Base-by-base conservation (phyloP, 352 stramenopile genomes). In the Pythium insidiosum region DNA sequence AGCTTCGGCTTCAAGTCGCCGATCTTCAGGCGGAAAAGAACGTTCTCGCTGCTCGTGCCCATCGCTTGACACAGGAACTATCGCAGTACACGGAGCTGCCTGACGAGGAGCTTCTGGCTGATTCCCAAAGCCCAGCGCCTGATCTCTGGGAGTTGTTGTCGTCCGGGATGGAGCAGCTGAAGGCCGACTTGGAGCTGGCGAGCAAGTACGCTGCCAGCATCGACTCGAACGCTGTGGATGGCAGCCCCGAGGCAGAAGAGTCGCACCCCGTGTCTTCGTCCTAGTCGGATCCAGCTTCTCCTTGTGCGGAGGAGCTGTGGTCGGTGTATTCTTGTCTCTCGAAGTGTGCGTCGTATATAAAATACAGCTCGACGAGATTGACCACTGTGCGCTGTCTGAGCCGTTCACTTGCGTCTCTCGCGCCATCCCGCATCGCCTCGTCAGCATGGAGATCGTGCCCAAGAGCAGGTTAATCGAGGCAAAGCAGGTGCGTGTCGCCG, bases 151-250 rank as follows among this genome's bases (percentile, higher is more conserved):
- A 94, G 47, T 48, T 94, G 35, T 46, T 94, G 26, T 87, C 76
- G 13, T 86, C 71, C 1, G 81, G 81, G n/a, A 91, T 94, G 81
- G 81, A 94, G 53, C 81, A 94, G 61, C 67, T 94, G 11, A 91
- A 94, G 63, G 76, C 78, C 18, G 81, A 94, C 39, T 38, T 94
- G 39, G 78, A 94, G 56, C 63, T 94, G 38, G 78, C 81, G 6
- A 90, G 78, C 63, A 91, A 90, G 58, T 89, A 90, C 47, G 78
- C 78, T 6, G 73, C 73, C 19, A 93, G 79, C 54, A 88, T 93
- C 45, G 80, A 93, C 36, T 42, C 53, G 18, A 61, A 55, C 31
- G 51, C 52, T 34, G 16, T 68, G 16, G 66, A 78, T n/a, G 45
- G 49, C 53, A 36, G 55, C 53, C 55, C 49, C 29, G 73, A 74